phyloP scores from a whole-genome alignment of 768 basidiomycete genomes.

The Naganishia onofrii region DNA sequence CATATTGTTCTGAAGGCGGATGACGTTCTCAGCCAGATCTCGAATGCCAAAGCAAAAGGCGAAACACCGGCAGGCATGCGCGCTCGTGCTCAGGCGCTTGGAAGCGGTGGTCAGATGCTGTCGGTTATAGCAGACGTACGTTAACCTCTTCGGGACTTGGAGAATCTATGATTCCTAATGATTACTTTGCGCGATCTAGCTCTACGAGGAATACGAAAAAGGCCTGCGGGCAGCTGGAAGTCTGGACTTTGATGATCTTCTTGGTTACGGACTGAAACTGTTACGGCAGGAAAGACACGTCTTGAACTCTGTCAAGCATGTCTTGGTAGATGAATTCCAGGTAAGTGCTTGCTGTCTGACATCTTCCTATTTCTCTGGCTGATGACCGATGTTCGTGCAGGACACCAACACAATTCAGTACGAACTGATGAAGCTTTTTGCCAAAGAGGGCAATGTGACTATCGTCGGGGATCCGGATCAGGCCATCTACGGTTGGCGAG shows the following conservation, averaged over 20 bases:
- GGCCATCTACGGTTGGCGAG: conserved; percentile 86
- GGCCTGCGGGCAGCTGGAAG: conserved; percentile 64
- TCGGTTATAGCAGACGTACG: conserved; percentile 47
- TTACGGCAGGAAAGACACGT: conserved; percentile 60
- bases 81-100: conserved; percentile 39
- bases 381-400: conserved; percentile 51
- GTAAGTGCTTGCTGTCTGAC: conserved; percentile 50
- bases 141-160: too few relatives aligned
- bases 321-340: conserved; percentile 79
- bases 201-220: conserved; percentile 68
- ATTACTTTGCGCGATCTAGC: conserved; percentile 36
- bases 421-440: conserved; percentile 70
- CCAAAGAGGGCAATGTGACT: conserved; percentile 61
- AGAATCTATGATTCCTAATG: too few relatives aligned
- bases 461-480: conserved; percentile 91
- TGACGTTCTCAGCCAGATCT: conserved; percentile 64
- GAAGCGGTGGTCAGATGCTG: conserved; percentile 37
- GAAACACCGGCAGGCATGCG: conserved; percentile 59
- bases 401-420: conserved; percentile 83
- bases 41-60: conserved; percentile 67
- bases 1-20: conserved; percentile 60
- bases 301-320: conserved; percentile 63
- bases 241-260: conserved; percentile 83
- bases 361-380: neutral
- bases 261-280: conserved; percentile 68